A percentile compares a stretch with the other conserved stretches of the same genome.
These are phyloP conservation scores for Mortierella sp. DNA, from an alignment of 371 early-diverging fungal species.

Conservation along the genomic window DNA sequence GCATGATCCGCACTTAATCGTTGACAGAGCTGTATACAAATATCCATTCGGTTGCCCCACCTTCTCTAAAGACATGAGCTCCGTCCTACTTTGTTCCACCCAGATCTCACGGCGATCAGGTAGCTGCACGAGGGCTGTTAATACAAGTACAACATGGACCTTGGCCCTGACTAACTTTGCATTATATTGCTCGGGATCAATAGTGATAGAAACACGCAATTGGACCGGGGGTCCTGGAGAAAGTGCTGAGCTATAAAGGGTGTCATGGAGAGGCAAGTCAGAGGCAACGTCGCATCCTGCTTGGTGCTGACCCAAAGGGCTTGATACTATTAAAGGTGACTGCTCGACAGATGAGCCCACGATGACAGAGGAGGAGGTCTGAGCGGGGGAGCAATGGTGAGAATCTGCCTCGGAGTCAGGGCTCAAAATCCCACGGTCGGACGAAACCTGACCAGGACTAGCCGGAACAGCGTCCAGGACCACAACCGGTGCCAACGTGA, in stretches of 20 bases:
- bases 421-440: slow-evolving; percentile 5
- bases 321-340: slow-evolving; percentile 1
- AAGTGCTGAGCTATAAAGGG: neutral
- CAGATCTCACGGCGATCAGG: slow-evolving; percentile 33
- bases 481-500: slow-evolving; percentile 37
- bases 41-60: slow-evolving; percentile 7
- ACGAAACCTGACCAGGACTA: slow-evolving; percentile 1
- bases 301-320: neutral
- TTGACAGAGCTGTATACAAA: neutral
- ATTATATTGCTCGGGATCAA: slow-evolving; percentile 41
- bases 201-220: slow-evolving; percentile 34
- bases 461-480: slow-evolving; percentile 19
- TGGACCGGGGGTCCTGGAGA: slow-evolving; percentile 24
- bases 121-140: slow-evolving; percentile 38
- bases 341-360: slow-evolving; percentile 4
- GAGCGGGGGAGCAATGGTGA: neutral
- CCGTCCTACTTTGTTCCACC: slow-evolving; percentile 50
- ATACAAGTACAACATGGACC: slow-evolving; percentile 39
- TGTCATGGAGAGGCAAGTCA: neutral
- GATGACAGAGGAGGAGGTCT: neutral
- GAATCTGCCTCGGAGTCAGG: neutral
- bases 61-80: slow-evolving; percentile 40
- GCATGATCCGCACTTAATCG: neutral
- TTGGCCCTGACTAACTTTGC: slow-evolving; percentile 33
- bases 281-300: neutral